These are phyloP conservation scores for Talaromyces pinophilus DNA, from an alignment of 2,329 filamentous ascomycete genomes.

Conservation along the genomic window DNA sequence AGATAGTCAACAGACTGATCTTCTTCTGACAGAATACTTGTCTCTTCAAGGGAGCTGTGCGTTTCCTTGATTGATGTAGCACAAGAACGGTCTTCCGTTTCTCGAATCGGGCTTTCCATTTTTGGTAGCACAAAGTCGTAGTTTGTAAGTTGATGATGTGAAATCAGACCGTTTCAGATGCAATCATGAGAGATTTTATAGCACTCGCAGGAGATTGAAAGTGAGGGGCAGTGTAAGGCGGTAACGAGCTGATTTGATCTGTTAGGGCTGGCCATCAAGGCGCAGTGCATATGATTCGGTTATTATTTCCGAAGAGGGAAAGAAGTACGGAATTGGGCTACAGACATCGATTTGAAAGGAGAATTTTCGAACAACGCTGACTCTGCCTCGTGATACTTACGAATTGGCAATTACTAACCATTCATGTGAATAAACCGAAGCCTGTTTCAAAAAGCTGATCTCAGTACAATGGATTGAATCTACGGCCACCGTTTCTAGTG, in stretches of 20 bases:
- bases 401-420: neutral
- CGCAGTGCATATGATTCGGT: slow-evolving; percentile 4
- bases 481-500: neutral
- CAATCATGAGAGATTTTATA: neutral
- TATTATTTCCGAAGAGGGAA: neutral
- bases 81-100: neutral
- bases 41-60: neutral
- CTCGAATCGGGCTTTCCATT: neutral
- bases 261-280: neutral
- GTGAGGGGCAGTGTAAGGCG: neutral
- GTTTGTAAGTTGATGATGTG: neutral
- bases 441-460: neutral
- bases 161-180: neutral
- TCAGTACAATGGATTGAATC: neutral
- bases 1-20: neutral
- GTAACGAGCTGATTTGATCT: neutral
- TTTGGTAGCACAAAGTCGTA: neutral
- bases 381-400: neutral
- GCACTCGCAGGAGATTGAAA: neutral
- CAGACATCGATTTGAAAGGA: neutral
- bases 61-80: too few species aligned
- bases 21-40: neutral
- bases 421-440: neutral
- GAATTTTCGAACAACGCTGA: neutral
- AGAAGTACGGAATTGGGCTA: neutral